phyloP scores from a whole-genome alignment of 257 asterid genomes.

The Solanum ossicruentum region DNA sequence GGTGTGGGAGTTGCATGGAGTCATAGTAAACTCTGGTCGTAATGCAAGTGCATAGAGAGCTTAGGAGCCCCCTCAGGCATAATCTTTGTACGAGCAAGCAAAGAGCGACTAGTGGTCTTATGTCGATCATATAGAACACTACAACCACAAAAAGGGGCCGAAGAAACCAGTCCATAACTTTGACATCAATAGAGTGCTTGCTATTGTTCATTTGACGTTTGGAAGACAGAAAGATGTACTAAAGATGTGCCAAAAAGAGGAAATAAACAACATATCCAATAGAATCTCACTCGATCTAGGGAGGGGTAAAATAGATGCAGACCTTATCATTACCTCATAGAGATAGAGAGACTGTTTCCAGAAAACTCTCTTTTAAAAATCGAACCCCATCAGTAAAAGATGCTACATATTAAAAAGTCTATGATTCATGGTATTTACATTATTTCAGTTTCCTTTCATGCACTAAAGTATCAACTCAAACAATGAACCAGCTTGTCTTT shows the following conservation, averaged over 20 bases:
- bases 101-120: not conserved
- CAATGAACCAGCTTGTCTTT: not conserved
- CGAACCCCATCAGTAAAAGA: too few relatives aligned
- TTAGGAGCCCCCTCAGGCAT: not conserved
- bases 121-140: not conserved
- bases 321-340: too few relatives aligned
- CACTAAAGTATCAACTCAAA: not conserved
- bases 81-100: not conserved
- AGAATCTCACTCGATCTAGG: too few relatives aligned
- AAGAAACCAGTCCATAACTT: not conserved
- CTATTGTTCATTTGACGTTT: not conserved
- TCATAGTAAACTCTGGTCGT: not conserved
- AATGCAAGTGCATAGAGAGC: not conserved
- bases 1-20: not conserved
- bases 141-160: not conserved
- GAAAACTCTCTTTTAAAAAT: too few relatives aligned
- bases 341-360: too few relatives aligned
- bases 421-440: not conserved
- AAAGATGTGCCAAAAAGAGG: not conserved
- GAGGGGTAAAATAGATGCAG: too few relatives aligned
- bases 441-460: not conserved
- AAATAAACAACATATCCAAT: too few relatives aligned
- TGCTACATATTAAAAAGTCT: too few relatives aligned
- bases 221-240: not conserved
- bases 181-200: not conserved